Base-by-base conservation (phyloP, 495 filamentous ascomycete genomes). In the Achaetomiella virescens region DNA sequence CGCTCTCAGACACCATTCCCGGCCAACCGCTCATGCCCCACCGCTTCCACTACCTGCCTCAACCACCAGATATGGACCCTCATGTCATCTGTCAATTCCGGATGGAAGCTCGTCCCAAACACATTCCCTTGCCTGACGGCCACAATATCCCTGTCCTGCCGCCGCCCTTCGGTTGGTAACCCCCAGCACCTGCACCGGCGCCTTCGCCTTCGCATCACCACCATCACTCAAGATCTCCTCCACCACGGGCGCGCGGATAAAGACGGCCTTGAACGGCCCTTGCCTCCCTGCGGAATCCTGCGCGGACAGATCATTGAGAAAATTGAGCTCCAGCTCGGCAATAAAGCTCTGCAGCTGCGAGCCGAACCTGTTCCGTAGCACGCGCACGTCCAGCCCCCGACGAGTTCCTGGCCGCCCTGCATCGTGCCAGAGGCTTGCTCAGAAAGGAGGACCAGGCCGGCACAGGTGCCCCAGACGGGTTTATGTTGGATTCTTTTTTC, bases 41-140 rank as follows among this genome's bases (percentile, higher is more conserved):
- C 21, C 20, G 49, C 49, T 41, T 72, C 67, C 24, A 72, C 31
- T 33, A 97, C 89, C 68, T 91, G 80, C 60, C 78, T 69, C 65
- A 98, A 63, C 93, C 93, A 98, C 93, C 93, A 98, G 3, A 82
- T 72, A 71, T 98, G 93, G 62, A 97, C 97, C 62, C 93, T 78
- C 55, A 81, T 75, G 70, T 98, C 93, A 21, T 82, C 83, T 21
- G 92, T 98, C 65, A 98, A 70, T 69, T 98, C 95, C 0, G 95
- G 93, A 65, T 98, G 95, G 66, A 97, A 98, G 66, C 91, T 96
- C 7, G 90, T 97, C 6, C 90, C 95, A 57, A 98, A 91, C 1
- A 96, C 89, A 73, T 97, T 97, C 12, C 89, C 88, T 71, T 97
- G 92, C 54, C 81, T 78, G 42, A 98, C 89, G 8, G 93, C 93